These are phyloP conservation scores for Paramecium bursaria DNA, from an alignment of 73 alveolate species.

Conservation along the genomic window DNA sequence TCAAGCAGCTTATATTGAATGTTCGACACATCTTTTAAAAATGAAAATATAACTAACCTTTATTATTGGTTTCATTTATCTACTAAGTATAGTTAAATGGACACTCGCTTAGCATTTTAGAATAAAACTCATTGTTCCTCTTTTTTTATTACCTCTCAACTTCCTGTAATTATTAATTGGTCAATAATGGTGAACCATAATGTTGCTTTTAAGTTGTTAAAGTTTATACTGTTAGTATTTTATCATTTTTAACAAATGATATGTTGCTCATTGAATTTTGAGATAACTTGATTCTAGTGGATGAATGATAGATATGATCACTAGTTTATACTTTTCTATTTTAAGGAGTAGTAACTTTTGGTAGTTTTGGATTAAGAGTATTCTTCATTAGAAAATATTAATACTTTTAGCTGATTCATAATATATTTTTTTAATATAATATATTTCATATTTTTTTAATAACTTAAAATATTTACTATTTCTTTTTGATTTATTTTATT, in stretches of 20 bases:
- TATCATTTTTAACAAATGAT: constrained; percentile 45
- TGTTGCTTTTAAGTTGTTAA: constrained; percentile 1
- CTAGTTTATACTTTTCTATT: neutral
- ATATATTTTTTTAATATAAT: too few relatives aligned
- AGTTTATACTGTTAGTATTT: neutral
- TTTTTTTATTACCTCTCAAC: constrained; percentile 1
- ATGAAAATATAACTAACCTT: neutral
- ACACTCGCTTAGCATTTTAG: constrained; percentile 53
- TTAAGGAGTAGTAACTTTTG: neutral
- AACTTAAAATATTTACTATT: constrained; percentile 38
- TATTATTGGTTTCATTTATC: neutral
- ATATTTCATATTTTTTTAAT: neutral
- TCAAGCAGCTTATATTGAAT: neutral
- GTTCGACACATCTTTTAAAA: neutral
- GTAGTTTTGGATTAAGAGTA: neutral
- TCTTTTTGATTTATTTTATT: constrained; percentile 12
- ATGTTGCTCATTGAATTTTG: constrained; percentile 22
- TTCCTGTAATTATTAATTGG: constrained; percentile 19
- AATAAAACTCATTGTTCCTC: constrained; percentile 49
- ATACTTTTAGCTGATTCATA: neutral
- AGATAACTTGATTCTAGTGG: constrained; percentile 11
- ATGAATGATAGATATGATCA: neutral
- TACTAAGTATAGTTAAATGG: constrained; percentile 22
- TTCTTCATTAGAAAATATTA: neutral
- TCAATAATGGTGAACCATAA: constrained; percentile 42